Evolutionary conservation across 1,139 yeast species (phyloP).

Genomic region (Diutina mesorugosa): DNA sequence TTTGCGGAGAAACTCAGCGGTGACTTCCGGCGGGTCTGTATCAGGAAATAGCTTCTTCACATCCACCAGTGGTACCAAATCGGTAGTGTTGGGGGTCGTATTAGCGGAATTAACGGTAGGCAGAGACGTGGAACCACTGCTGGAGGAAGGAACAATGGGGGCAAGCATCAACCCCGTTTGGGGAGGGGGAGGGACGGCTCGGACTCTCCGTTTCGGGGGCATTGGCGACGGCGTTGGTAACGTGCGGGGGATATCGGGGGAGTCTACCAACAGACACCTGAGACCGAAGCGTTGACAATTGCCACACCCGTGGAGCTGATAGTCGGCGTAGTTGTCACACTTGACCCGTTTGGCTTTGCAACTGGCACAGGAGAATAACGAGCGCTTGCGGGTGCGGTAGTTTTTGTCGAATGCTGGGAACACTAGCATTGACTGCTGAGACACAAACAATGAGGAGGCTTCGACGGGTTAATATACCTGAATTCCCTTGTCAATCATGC

Average conservation of each 20-base stretch:
- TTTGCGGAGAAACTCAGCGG: not conserved
- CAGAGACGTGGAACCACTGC: not conserved
- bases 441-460: not conserved
- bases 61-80: too few relatives aligned
- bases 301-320: conserved; percentile 24
- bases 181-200: too few relatives aligned
- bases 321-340: conserved; percentile 22
- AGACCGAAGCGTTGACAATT: conserved; percentile 14
- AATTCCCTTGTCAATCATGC: not conserved
- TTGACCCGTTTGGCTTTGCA: conserved; percentile 32
- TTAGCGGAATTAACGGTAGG: not conserved
- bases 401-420: conserved; percentile 47
- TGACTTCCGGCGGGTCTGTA: not conserved
- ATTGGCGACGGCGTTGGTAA: too few relatives aligned
- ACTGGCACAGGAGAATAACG: conserved; percentile 39
- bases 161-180: too few relatives aligned
- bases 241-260: not conserved
- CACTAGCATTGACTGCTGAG: conserved; percentile 26
- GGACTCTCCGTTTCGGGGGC: too few relatives aligned
- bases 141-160: too few relatives aligned
- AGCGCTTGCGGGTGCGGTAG: conserved; percentile 39
- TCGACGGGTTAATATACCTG: not conserved
- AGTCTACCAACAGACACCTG: conserved; percentile 7
- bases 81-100: not conserved
- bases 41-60: not conserved